Percentiles rank a stretch among this genome's conserved stretches.
Evolutionary conservation across 116 monocot genomes (phyloP).

Genomic region (Zostera marina): DNA sequence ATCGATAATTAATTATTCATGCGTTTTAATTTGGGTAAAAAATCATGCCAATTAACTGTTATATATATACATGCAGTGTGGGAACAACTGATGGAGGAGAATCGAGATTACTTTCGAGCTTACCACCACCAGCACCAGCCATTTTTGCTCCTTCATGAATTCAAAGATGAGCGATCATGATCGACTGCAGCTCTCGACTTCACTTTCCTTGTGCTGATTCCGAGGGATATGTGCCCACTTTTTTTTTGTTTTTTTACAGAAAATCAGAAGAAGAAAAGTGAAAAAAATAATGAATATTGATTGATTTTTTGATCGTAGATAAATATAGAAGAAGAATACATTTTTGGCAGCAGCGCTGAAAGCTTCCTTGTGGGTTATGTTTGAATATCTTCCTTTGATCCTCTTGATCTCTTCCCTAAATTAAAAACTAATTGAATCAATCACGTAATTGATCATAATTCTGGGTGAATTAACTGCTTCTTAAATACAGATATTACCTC

Average conservation of each 20-base stretch:
- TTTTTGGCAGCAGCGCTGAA: constrained; percentile 94
- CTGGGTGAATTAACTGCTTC: too few relatives aligned
- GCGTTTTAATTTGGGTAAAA: not conserved
- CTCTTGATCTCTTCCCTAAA: constrained; percentile 90
- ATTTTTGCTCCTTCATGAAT: too few relatives aligned
- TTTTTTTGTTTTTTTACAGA: too few relatives aligned
- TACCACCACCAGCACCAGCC: too few relatives aligned
- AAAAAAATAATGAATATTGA: not conserved
- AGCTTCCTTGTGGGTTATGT: constrained; percentile 80
- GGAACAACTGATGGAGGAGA: constrained; percentile 41
- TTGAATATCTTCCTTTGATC: constrained; percentile 62
- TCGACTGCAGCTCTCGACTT: constrained; percentile 28
- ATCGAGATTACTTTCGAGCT: constrained; percentile 32
- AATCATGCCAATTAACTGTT: not conserved
- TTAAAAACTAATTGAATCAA: too few relatives aligned
- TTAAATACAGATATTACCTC: constrained; percentile 33
- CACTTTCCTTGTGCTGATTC: constrained; percentile 43
- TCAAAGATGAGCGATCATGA: too few relatives aligned
- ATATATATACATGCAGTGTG: constrained; percentile 22
- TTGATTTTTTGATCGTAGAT: not conserved
- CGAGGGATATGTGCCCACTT: constrained; percentile 95
- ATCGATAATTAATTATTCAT: too few relatives aligned
- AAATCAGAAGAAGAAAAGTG: not conserved
- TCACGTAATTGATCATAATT: too few relatives aligned
- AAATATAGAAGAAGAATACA: constrained; percentile 15